Conservation (phyloP, 2,329 filamentous ascomycete genomes). For the Aspergillus unguis region DNA sequence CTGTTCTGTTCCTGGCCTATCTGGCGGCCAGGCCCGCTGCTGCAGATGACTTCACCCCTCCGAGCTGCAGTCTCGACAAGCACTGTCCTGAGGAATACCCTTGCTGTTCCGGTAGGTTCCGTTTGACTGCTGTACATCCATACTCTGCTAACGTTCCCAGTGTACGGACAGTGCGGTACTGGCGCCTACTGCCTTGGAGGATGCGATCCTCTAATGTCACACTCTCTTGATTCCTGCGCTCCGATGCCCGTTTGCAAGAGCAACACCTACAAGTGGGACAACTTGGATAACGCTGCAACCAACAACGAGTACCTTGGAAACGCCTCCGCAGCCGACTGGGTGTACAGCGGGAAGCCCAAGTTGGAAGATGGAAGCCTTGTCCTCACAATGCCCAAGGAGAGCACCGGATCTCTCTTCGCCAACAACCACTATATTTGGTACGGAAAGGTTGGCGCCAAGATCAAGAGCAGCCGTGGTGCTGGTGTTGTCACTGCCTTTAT, state of each 20-base stretch:
- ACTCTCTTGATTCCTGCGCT: conserved; percentile 77
- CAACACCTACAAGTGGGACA: conserved; percentile 69
- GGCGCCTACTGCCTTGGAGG: conserved; percentile 95
- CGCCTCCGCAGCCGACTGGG: conserved; percentile 76
- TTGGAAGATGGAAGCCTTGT: conserved; percentile 62
- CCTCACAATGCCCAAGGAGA: conserved; percentile 83
- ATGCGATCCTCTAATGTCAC: conserved; percentile 84
- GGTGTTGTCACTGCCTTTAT: conserved; percentile 99
- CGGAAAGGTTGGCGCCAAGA: conserved; percentile 78
- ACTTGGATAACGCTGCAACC: conserved; percentile 64
- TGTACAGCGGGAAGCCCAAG: conserved; percentile 73
- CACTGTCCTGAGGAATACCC: conserved; percentile 70
- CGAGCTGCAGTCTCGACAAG: conserved; percentile 43
- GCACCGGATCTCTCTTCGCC: conserved; percentile 81
- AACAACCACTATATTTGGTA: conserved; percentile 94
- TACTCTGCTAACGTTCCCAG: conserved; percentile 44
- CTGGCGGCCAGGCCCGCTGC: conserved; percentile 33
- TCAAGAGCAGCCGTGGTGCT: conserved; percentile 78
- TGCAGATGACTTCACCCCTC: conserved; percentile 21
- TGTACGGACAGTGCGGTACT: conserved; percentile 88
- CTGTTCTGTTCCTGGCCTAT: conserved; percentile 32
- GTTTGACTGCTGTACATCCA: neutral
- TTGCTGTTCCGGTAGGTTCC: conserved; percentile 72
- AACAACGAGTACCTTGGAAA: conserved; percentile 87
- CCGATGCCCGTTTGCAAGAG: conserved; percentile 78